Evolutionary conservation across 2,329 filamentous ascomycete species (phyloP).

Genomic region (Chaetomium strumarium): DNA sequence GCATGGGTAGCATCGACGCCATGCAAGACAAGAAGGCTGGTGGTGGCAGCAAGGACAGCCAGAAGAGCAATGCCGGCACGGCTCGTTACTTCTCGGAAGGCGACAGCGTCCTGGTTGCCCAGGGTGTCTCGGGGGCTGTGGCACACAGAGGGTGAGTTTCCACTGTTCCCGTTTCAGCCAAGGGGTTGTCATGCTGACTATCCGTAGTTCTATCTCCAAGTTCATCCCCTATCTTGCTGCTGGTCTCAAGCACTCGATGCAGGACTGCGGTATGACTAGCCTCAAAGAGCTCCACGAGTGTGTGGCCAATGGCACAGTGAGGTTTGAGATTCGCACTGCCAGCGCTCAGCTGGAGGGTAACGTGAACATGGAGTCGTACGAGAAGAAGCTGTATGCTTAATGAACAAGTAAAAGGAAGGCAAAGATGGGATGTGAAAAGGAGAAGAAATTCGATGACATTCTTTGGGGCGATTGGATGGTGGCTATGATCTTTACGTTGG

Average conservation of each 20-base stretch:
- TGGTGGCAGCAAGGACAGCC: conserved; percentile 62
- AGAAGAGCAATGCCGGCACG: conserved; percentile 87
- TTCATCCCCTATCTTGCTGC: conserved; percentile 95
- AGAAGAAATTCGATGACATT: conserved; percentile 1
- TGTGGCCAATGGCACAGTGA: conserved; percentile 67
- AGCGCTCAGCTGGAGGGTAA: conserved; percentile 95
- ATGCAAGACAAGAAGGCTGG: conserved; percentile 99
- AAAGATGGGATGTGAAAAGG: not conserved
- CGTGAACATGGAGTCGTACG: conserved; percentile 97
- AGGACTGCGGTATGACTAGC: conserved; percentile 87
- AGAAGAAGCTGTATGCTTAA: conserved; percentile 98
- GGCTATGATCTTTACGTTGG: conserved; percentile 15
- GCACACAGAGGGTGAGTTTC: conserved; percentile 61
- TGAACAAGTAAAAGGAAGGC: conserved; percentile 3
- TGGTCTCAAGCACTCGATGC: conserved; percentile 93
- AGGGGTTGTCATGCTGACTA: conserved; percentile 28
- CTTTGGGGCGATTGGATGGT: not conserved
- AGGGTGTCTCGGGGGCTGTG: conserved; percentile 87
- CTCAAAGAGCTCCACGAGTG: conserved; percentile 68
- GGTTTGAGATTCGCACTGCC: conserved; percentile 90
- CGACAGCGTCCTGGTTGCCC: conserved; percentile 87
- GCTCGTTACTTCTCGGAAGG: conserved; percentile 98
- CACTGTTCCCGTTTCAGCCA: not conserved
- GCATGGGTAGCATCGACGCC: conserved; percentile 97
- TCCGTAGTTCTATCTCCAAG: conserved; percentile 71